Evolutionary conservation across 768 basidiomycete species (phyloP), one percentile per base, ranked within the genome.

Genomic region (Lactifluus subvellereus): DNA sequence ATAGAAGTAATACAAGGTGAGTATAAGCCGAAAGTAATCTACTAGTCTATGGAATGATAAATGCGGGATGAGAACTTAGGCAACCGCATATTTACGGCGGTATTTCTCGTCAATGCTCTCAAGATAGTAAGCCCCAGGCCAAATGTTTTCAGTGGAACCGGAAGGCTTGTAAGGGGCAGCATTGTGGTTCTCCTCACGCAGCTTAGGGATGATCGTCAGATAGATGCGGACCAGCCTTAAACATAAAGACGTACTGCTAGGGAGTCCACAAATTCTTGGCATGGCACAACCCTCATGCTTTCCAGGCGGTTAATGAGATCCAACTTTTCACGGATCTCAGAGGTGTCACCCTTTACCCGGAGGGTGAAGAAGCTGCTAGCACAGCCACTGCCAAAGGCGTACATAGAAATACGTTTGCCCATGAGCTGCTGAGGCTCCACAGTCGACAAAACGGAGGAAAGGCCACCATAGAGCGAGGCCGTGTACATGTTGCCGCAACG

Each of bases 401-500:
- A 99, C 82, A 98, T 80, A 69, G 86, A 88, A 72, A 96, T 80
- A 32, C 94, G 87, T 81, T 94, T 97, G 77, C 84, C 87, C 70
- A 79, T 75, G 58, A 95, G 79, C 67, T 84, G 80, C 7, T 82
- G 74, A 9, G 91, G 86, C 69, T 86, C 84, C 43, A 91, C 83
- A 30, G 80, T 80, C 50, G 89, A 83, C 48, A 99, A 72, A 33
- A 98, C 79, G 8, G 91, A 93, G 43, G 95, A 90, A 63, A 99
- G 85, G 68, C 94, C 94, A 50, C 93, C 94, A 73, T 95, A 98
- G 11, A 99, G 80, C 16, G 93, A 95, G 14, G 89, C 97, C 13
- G 97, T 96, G 82, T 99, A 98, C 89, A 94, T 96, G 85, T 99
- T 98, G 14, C 97, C 97, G 67, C 96, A 84, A 50, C 94, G 87